These are phyloP conservation scores for Aegilops umbellulata DNA, from an alignment of 176 grass and related monocot species.

Conservation along the genomic window DNA sequence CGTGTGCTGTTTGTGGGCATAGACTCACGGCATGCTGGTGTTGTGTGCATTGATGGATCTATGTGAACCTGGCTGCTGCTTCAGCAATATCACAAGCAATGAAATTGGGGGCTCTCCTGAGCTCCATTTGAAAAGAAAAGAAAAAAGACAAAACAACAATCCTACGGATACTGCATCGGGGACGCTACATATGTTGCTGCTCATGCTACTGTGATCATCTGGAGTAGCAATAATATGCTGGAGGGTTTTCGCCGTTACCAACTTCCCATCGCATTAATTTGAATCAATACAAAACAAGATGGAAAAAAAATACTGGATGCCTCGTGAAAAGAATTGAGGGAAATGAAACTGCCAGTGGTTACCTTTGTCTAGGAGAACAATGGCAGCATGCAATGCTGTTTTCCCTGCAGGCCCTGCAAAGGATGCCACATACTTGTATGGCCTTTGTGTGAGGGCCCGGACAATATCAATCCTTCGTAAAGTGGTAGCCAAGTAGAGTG, in stretches of 20 bases:
- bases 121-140: too few species aligned
- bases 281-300: too few species aligned
- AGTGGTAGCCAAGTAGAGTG: not conserved
- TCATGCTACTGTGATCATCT: not conserved
- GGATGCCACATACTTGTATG: not conserved
- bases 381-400: slow-evolving; percentile 5
- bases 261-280: not conserved
- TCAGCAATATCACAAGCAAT: too few species aligned
- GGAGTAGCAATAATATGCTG: not conserved
- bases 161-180: too few species aligned
- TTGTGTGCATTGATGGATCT: too few species aligned
- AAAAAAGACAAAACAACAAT: too few species aligned
- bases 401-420: not conserved
- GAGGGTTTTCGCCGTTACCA: not conserved
- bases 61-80: too few species aligned
- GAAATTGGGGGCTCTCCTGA: too few species aligned
- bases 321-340: not conserved
- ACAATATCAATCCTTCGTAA: not conserved
- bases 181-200: too few species aligned
- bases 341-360: not conserved
- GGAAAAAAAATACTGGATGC: not conserved
- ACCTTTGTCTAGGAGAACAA: not conserved
- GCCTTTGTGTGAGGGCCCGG: accelerated
- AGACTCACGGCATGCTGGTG: too few species aligned
- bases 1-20: too few species aligned